Base-by-base conservation (phyloP, 305 asterid genomes). In the Striga hermonthica region DNA sequence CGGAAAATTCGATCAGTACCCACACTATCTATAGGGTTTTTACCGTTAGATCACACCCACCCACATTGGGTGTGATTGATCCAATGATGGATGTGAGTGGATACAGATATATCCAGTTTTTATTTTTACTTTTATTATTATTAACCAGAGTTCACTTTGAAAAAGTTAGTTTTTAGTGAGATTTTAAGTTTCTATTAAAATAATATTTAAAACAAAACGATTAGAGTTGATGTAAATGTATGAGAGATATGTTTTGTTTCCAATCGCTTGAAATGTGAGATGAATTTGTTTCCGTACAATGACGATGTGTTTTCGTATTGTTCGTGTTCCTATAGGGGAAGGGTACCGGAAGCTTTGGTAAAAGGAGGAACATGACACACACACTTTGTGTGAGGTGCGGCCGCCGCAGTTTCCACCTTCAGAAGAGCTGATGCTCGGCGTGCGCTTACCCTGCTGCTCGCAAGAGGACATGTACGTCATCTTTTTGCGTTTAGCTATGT, bases 291-390 rank as follows among this genome's bases (percentile, higher is more conserved):
- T 3, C 11, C 1, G 3, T 4, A 0, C 16, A 9, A 36, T 14
- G 6, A 62, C 63, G n/a, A 50, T 59, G 38, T 38, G 4, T n/a
- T n/a, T 48, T 59, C 56, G 31, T 15, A 39, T 40, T 70, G 68
- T 22, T 22, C 31, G 31, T 38, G 22, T 38, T 16, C 9, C 14
- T 60, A 53, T 56, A 73, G 97, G 89, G 89, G 1, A 90, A 90
- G 79, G 97, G 97, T 82, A 90, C 97, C 13, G 97, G 97, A 4
- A 87, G 96, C 35, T 90, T 90, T 39, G 97, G 97, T 28, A 90
- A 90, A 84, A 86, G 97, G 74, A 90, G 97, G 52, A 90, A 90
- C 95, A 90, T 88, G 86, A 87, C 97, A 0, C 97, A 90, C 95
- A 88, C 96, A 5, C 86, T 90, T 50, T 90, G 97, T 43, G 91